Conservation (phyloP, 2,329 filamentous ascomycete species). For the Metarhizium album region DNA sequence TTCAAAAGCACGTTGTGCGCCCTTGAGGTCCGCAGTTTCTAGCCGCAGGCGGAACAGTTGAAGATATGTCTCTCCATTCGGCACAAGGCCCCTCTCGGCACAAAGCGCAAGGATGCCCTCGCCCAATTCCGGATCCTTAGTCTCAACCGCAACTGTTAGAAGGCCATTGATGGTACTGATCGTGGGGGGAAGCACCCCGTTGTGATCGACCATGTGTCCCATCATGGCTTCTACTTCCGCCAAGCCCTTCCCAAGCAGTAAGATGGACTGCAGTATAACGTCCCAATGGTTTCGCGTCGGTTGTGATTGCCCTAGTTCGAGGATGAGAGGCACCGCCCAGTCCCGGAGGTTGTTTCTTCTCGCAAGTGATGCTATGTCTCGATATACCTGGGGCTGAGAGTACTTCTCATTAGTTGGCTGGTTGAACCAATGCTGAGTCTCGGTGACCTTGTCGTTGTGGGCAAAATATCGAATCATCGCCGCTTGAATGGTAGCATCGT, state of each 20-base stretch:
- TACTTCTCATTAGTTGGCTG: conserved; percentile 32
- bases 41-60: conserved; percentile 69
- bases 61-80: conserved; percentile 60
- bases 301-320: conserved; percentile 34
- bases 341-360: conserved; percentile 46
- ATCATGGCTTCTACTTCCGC: conserved; percentile 40
- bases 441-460: conserved; percentile 41
- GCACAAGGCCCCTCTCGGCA: conserved; percentile 50
- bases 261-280: conserved; percentile 61
- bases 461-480: conserved; percentile 55
- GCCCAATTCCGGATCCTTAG: conserved; percentile 58
- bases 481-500: conserved; percentile 35
- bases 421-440: conserved; percentile 58
- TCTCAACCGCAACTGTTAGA: conserved; percentile 60
- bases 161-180: conserved; percentile 67
- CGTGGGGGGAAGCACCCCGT: conserved; percentile 44
- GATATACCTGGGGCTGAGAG: conserved; percentile 15
- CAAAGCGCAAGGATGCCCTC: conserved; percentile 63
- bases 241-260: conserved; percentile 55
- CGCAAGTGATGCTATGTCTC: conserved; percentile 36
- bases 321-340: conserved; percentile 53
- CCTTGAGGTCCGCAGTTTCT: conserved; percentile 60
- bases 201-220: conserved; percentile 60
- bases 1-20: conserved; percentile 56
- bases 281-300: conserved; percentile 54